These are phyloP conservation scores for Starmera stellimalicola DNA, from an alignment of 1,139 yeast species.

Conservation along the genomic window DNA sequence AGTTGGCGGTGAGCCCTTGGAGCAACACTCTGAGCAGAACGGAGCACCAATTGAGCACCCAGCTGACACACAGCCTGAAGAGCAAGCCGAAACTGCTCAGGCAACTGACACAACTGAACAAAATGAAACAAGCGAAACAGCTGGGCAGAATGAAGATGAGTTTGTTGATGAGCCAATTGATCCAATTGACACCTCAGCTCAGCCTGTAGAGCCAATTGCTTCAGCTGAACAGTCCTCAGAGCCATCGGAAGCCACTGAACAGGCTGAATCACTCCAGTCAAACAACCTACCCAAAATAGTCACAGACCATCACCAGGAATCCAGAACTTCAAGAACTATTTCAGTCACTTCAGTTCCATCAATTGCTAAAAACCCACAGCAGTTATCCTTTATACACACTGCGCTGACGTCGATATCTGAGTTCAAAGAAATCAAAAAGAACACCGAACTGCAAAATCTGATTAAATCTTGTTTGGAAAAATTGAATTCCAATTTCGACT, in stretches of 20 bases:
- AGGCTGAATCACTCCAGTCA: conserved; percentile 3
- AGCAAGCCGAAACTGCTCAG: background rate
- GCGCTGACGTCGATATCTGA: conserved; percentile 36
- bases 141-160: background rate
- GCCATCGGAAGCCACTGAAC: background rate
- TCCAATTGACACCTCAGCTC: background rate
- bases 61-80: background rate
- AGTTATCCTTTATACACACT: conserved; percentile 30
- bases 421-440: conserved; percentile 43
- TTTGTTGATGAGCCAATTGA: background rate
- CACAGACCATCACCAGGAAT: conserved; percentile 10
- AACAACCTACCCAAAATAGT: conserved; percentile 8
- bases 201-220: background rate
- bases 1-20: too few relatives aligned
- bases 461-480: conserved; percentile 32
- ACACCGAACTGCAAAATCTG: conserved; percentile 31
- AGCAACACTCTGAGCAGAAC: too few relatives aligned
- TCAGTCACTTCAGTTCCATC: conserved; percentile 14
- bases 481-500: conserved; percentile 29
- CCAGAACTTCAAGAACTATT: conserved; percentile 7
- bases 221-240: background rate
- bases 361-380: conserved; percentile 10
- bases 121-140: too few relatives aligned
- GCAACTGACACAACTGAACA: background rate
- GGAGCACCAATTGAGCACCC: background rate